A percentile compares a stretch with the other conserved stretches of the same genome.
Evolutionary conservation across 2,329 filamentous ascomycete genomes (phyloP).

Genomic region (Ilyonectria robusta): DNA sequence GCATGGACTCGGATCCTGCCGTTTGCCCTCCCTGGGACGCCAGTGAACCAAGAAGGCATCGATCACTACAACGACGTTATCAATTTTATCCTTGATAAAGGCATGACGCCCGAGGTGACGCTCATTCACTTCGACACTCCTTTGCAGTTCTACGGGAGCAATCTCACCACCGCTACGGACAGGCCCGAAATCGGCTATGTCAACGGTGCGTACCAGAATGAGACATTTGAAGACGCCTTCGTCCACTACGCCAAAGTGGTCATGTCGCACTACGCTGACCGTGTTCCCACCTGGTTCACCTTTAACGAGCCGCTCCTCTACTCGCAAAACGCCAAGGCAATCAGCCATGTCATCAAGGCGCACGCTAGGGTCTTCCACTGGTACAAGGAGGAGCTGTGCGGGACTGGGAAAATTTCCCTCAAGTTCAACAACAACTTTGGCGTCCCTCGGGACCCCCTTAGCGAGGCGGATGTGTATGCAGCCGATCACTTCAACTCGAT

Average conservation of each 20-base stretch:
- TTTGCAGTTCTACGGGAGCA: conserved; percentile 57
- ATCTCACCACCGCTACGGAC: conserved; percentile 44
- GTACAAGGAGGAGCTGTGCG: conserved; percentile 68
- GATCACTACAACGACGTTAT: conserved; percentile 70
- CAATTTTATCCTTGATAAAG: conserved; percentile 62
- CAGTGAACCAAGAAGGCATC: conserved; percentile 65
- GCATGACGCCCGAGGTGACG: conserved; percentile 63
- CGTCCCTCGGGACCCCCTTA: conserved; percentile 59
- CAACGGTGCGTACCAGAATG: conserved; percentile 61
- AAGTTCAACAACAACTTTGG: conserved; percentile 67
- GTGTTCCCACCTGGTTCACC: conserved; percentile 67
- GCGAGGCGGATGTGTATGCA: conserved; percentile 59
- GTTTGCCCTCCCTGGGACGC: conserved; percentile 64
- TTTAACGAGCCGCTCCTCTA: conserved; percentile 67
- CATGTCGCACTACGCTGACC: conserved; percentile 65
- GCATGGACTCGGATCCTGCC: conserved; percentile 67
- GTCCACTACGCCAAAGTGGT: conserved; percentile 67
- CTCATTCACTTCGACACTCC: conserved; percentile 66
- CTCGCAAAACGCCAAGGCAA: conserved; percentile 55
- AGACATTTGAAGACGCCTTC: conserved; percentile 64
- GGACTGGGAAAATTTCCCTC: conserved; percentile 63
- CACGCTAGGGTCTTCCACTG: conserved; percentile 66
- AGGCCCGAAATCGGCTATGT: conserved; percentile 54
- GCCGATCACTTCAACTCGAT: conserved; percentile 63
- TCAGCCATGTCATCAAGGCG: conserved; percentile 60